phyloP scores from a whole-genome alignment of 1,139 yeast genomes.

The Saccharomycopsis crataegensis region DNA sequence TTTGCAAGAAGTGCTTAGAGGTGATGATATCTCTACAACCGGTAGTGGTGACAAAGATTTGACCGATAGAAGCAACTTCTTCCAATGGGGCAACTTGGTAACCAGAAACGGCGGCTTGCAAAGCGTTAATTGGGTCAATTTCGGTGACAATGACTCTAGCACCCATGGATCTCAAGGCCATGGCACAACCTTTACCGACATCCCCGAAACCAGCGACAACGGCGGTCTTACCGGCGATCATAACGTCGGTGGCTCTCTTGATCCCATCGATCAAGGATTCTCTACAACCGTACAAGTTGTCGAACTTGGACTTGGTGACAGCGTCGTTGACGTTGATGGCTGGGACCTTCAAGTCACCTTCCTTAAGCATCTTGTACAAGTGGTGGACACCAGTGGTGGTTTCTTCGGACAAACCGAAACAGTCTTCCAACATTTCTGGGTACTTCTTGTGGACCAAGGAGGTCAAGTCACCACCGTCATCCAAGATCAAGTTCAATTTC shows the following conservation, averaged over 20 bases:
- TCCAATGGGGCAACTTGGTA: conserved; percentile 97
- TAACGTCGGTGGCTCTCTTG: conserved; percentile 99
- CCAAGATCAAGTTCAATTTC: conserved; percentile 95
- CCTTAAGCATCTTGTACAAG: conserved; percentile 93
- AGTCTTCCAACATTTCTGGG: conserved; percentile 95
- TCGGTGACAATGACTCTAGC: conserved; percentile 98
- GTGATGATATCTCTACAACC: conserved; percentile 99
- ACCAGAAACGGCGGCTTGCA: conserved; percentile 99
- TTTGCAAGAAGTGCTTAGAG: conserved; percentile 75
- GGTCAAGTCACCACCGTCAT: conserved; percentile 99
- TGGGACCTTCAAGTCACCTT: conserved; percentile 90
- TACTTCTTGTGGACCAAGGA: conserved; percentile 94
- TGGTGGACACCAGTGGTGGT: conserved; percentile 99
- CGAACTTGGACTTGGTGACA: conserved; percentile 98
- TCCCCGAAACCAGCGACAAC: conserved; percentile 99
- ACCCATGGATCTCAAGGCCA: conserved; percentile 99
- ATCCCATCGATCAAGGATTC: conserved; percentile 98
- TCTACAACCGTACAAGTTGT: conserved; percentile 99
- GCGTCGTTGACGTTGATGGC: conserved; percentile 99
- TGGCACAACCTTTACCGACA: conserved; percentile 99
- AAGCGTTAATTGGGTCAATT: conserved; percentile 98
- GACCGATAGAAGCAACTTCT: conserved; percentile 89
- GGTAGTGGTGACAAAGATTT: conserved; percentile 98
- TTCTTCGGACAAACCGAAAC: conserved; percentile 98
- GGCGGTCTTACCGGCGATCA: conserved; percentile 99